Base-by-base conservation (phyloP, 2,329 filamentous ascomycete species). In the Paramyrothecium sp. region DNA sequence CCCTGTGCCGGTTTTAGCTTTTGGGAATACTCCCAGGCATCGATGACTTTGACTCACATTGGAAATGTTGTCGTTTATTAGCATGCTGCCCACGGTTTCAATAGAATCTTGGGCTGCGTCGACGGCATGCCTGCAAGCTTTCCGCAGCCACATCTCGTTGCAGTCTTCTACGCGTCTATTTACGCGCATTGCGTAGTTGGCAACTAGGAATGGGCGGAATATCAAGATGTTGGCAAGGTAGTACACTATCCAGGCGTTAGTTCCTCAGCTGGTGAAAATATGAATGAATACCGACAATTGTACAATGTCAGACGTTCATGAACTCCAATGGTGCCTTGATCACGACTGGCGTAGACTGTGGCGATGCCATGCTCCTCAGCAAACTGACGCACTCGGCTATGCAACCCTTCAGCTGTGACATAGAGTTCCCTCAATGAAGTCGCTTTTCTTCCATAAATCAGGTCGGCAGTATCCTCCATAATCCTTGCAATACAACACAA, bases 91-190 rank as follows among this genome's bases (percentile, higher is more conserved):
- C 17, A 30, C 20, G 30, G 19, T 38, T 16, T 34, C 33, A 22
- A 53, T 30, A 3, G 33, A 53, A 21, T 53, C 51, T 41, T 53
- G 51, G 20, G 51, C 51, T 53, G 51, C 51, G 38, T 53, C 51
- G 11, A 53, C 51, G 13, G 51, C 51, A 21, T 53, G 30, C 21
- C 51, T 3, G 20, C 51, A 53, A 3, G 51, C 51, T 41, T 53
- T 23, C 3, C 51, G 51, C n/a, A 53, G 30, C 51, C 51, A 53
- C 51, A 53, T 53, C 51, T 53, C 26, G 7, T 20, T 34, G 16
- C 17, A 34, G 20, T 41, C 26, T 21, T 21, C n/a, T 21, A 19
- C 12, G 16, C 16, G 4, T 13, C 30, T 3, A 16, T 20, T 53
- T 10, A 26, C 23, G n/a, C 20, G 51, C 51, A 53, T 38, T 5